Evolutionary conservation across 2,329 filamentous ascomycete species (phyloP).

Genomic region (Trichoderma breve): DNA sequence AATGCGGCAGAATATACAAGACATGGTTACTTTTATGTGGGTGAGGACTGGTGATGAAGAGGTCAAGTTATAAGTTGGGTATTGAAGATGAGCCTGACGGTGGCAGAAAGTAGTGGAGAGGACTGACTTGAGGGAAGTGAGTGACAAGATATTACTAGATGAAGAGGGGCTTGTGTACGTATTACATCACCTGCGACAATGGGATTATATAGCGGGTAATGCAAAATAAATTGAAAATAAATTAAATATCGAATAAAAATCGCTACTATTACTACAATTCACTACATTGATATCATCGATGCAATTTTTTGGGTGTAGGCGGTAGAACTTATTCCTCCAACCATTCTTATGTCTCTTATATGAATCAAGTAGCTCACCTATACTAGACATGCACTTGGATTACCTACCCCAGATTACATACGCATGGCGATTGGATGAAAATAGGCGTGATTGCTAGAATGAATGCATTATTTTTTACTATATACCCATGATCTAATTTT

Average conservation of each 20-base stretch:
- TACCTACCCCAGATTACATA: neutral
- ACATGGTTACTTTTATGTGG: slow-evolving; percentile 20
- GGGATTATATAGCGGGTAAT: neutral
- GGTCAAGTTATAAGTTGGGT: neutral
- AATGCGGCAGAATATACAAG: slow-evolving; percentile 96
- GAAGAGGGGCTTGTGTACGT: slow-evolving; percentile 2
- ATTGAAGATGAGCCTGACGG: neutral
- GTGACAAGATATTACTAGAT: neutral
- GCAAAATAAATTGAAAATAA: neutral
- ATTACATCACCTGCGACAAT: slow-evolving; percentile 11
- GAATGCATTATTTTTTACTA: slow-evolving; percentile 9
- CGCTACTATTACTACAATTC: neutral
- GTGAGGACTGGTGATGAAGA: neutral
- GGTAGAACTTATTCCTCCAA: neutral
- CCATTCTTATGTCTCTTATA: neutral
- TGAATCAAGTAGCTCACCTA: neutral
- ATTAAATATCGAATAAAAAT: too few species aligned
- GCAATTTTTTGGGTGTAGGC: neutral
- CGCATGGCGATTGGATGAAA: neutral
- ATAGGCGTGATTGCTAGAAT: neutral
- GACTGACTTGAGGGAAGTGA: neutral
- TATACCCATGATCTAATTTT: slow-evolving; percentile 7
- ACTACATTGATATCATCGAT: neutral
- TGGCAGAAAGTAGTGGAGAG: neutral
- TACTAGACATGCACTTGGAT: neutral